Evolutionary conservation across 805 yeast genomes (phyloP).

Genomic region (Brettanomyces sp.): DNA sequence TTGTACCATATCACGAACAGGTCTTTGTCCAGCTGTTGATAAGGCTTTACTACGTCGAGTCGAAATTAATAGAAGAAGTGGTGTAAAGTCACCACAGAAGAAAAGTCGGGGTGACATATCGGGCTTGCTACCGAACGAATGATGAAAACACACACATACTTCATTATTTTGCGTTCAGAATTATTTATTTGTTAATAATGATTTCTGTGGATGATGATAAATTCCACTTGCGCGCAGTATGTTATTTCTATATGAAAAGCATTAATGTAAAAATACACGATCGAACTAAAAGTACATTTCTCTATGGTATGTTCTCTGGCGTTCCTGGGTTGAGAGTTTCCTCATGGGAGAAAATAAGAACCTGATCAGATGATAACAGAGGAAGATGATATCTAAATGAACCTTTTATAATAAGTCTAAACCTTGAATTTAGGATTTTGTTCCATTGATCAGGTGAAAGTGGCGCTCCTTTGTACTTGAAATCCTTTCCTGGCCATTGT

Average conservation of each 20-base stretch:
- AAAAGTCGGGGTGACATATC: constrained; percentile 37
- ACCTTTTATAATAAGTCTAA: constrained; percentile 23
- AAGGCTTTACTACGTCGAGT: constrained; percentile 30
- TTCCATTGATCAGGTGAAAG: constrained; percentile 22
- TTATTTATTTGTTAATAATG: neutral
- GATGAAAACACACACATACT: constrained; percentile 4
- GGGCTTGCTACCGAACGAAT: constrained; percentile 25
- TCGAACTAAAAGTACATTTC: no score
- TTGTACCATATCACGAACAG: constrained; percentile 46
- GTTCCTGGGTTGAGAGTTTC: constrained; percentile 11
- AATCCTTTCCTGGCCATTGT: constrained; percentile 19
- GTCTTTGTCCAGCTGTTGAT: constrained; percentile 52
- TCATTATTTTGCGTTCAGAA: neutral
- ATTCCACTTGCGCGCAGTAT: no score
- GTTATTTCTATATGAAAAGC: no score
- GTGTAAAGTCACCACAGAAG: constrained; percentile 11
- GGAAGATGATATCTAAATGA: constrained; percentile 24
- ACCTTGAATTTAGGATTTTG: constrained; percentile 17
- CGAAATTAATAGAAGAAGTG: constrained; percentile 13
- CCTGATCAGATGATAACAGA: constrained; percentile 14
- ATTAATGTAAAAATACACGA: no score
- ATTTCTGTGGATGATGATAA: neutral
- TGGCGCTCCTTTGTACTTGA: constrained; percentile 15
- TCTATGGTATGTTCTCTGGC: no score
- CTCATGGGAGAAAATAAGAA: constrained; percentile 23